Conservation (phyloP, 2,329 filamentous ascomycete species). For the Penicillium sp. region DNA sequence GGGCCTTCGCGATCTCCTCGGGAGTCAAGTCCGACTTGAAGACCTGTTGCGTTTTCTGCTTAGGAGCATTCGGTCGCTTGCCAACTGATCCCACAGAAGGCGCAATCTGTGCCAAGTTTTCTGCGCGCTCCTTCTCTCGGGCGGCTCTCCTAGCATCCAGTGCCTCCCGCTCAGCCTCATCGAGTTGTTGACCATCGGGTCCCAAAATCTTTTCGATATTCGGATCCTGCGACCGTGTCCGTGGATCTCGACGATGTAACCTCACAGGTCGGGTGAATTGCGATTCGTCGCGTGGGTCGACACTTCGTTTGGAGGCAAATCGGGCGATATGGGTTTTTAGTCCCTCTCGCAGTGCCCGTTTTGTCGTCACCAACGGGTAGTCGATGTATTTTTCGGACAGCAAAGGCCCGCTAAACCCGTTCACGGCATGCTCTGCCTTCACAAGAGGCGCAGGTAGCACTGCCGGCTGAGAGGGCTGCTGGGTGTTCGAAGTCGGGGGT, state of each 20-base stretch:
- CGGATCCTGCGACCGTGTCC: slow-evolving; percentile 57
- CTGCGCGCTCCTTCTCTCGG: slow-evolving; percentile 78
- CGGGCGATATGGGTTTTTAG: slow-evolving; percentile 86
- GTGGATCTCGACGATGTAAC: slow-evolving; percentile 83
- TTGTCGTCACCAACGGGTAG: slow-evolving; percentile 77
- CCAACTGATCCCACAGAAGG: slow-evolving; percentile 69
- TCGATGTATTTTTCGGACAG: slow-evolving; percentile 48
- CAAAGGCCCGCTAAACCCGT: slow-evolving; percentile 45
- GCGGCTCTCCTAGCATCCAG: slow-evolving; percentile 65
- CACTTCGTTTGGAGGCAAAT: slow-evolving; percentile 63
- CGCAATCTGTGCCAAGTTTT: slow-evolving; percentile 89
- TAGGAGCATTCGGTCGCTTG: slow-evolving; percentile 63
- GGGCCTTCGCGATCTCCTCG: slow-evolving; percentile 66
- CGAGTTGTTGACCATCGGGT: slow-evolving; percentile 51
- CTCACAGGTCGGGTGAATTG: slow-evolving; percentile 87
- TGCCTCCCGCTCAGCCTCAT: slow-evolving; percentile 64
- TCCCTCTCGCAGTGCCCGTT: slow-evolving; percentile 73
- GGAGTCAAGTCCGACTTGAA: slow-evolving; percentile 74
- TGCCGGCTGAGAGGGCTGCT: slow-evolving; percentile 18
- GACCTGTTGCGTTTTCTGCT: slow-evolving; percentile 83
- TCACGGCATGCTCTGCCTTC: slow-evolving; percentile 34
- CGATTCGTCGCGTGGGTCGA: slow-evolving; percentile 70
- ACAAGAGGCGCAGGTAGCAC: slow-evolving; percentile 15
- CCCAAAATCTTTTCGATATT: slow-evolving; percentile 47
- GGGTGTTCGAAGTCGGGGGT: slow-evolving; percentile 17